Evolutionary conservation across 441 rosid species (phyloP).

Genomic region (Cnidoscolus chayamansa): DNA sequence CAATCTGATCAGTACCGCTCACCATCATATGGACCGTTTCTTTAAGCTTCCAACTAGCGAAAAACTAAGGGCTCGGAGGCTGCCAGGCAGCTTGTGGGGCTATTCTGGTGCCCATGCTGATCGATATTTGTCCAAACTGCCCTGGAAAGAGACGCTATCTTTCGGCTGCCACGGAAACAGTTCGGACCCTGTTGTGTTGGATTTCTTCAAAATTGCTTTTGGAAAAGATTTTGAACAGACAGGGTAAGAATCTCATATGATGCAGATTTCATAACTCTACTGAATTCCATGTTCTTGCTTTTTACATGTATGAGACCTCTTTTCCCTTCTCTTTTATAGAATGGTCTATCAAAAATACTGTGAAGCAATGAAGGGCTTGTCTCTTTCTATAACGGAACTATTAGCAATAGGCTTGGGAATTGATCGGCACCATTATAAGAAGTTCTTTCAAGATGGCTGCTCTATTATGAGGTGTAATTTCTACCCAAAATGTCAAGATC

Average conservation of each 20-base stretch:
- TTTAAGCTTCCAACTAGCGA: constrained; percentile 29
- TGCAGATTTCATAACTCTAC: too few relatives aligned
- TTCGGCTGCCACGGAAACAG: constrained; percentile 19
- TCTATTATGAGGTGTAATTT: constrained; percentile 45
- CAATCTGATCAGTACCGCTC: constrained; percentile 25
- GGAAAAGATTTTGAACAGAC: constrained; percentile 26
- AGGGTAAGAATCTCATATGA: background rate
- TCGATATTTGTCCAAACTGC: constrained; percentile 38
- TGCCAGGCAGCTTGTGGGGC: constrained; percentile 32
- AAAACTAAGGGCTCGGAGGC: constrained; percentile 30
- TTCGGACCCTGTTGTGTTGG: constrained; percentile 24
- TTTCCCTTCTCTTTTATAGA: too few relatives aligned
- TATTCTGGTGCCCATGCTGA: constrained; percentile 40
- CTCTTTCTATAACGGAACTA: constrained; percentile 38
- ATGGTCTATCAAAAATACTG: constrained; percentile 21
- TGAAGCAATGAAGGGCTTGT: constrained; percentile 39
- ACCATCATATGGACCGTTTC: constrained; percentile 26
- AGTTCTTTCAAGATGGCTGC: constrained; percentile 34
- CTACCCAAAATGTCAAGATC: constrained; percentile 44
- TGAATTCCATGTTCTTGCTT: too few relatives aligned
- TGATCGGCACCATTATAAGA: constrained; percentile 31
- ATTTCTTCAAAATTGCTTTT: constrained; percentile 30
- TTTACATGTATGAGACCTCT: too few relatives aligned
- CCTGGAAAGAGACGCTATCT: constrained; percentile 55
- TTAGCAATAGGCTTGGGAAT: constrained; percentile 46